Base-by-base conservation (phyloP, 352 stramenopile species). In the Pythium aphanidermatum region DNA sequence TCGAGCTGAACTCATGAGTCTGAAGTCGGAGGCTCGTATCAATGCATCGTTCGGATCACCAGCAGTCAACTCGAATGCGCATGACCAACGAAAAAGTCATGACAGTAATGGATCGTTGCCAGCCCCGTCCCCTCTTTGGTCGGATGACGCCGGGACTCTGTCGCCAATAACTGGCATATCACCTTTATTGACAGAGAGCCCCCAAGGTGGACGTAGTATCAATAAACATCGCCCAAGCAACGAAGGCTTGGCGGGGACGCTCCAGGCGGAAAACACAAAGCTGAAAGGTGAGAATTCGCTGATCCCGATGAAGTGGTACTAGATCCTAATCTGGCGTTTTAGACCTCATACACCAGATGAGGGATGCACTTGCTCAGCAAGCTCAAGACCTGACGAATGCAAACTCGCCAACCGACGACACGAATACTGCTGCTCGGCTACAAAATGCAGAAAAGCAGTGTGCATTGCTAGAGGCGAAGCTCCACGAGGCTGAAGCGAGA, bases 291-390 rank as follows among this genome's bases (percentile, higher is more conserved):
- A 1, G 32, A 32, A 21, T 16, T 30, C n/a, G n/a, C n/a, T n/a
- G n/a, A n/a, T n/a, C n/a, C n/a, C n/a, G n/a, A n/a, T n/a, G n/a
- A n/a, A n/a, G n/a, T n/a, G n/a, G n/a, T n/a, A n/a, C n/a, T n/a
- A n/a, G n/a, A n/a, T n/a, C n/a, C n/a, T n/a, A n/a, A n/a, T n/a
- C n/a, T n/a, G n/a, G n/a, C n/a, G n/a, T n/a, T n/a, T n/a, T 19
- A 68, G 77, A 84, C 26, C 29, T 88, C n/a, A 91, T 91, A 46
- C 71, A 60, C 21, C 66, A 87, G 36, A 91, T 91, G 78, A 83
- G 78, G 36, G 65, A 86, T 19, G 77, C 76, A 5, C 60, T 88
- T 16, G 41, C 51, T 9, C 56, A 86, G 35, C 70, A 87, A 52
- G 69, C 72, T 16, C 39, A 50, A 19, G 46, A 69, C 5, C 8